These are phyloP conservation scores for Trypanosomatidae sp. DNA, from an alignment of 208 protist species.

Conservation along the genomic window DNA sequence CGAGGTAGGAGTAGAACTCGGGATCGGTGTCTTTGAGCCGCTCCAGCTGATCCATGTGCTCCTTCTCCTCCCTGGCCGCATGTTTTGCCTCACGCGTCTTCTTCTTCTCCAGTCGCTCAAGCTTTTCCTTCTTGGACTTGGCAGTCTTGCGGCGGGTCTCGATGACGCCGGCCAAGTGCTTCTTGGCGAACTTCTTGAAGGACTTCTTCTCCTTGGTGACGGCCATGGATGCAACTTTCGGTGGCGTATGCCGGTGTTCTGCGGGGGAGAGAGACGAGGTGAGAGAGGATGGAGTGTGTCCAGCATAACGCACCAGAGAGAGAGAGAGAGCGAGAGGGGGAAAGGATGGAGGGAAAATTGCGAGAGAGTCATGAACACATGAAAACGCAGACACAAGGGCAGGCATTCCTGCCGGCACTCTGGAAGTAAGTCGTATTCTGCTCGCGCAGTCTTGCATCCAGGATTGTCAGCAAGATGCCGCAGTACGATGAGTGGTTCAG, in stretches of 20 bases:
- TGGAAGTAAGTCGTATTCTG: not conserved
- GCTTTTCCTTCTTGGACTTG: conserved; percentile 88
- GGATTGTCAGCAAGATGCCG: not conserved
- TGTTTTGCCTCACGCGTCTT: conserved; percentile 69
- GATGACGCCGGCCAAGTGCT: conserved; percentile 88
- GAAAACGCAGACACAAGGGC: not conserved
- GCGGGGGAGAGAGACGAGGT: not conserved
- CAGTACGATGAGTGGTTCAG: not conserved
- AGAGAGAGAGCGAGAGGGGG: not conserved
- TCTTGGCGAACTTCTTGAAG: conserved; percentile 93
- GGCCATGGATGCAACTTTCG: conserved; percentile 32
- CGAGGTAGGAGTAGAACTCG: conserved; percentile 89
- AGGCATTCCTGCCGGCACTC: not conserved
- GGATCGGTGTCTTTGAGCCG: conserved; percentile 90
- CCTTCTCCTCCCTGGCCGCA: conserved; percentile 74
- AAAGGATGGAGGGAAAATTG: not conserved
- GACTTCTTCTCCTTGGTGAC: conserved; percentile 89
- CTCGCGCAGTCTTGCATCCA: not conserved
- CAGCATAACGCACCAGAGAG: not conserved
- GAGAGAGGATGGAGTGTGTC: not conserved
- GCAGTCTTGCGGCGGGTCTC: conserved; percentile 87
- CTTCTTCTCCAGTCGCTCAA: conserved; percentile 79
- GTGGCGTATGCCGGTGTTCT: not conserved
- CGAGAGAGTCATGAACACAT: not conserved
- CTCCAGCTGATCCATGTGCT: conserved; percentile 88